Base-by-base conservation (phyloP, 2,329 filamentous ascomycete genomes). In the Xylaria sp. region DNA sequence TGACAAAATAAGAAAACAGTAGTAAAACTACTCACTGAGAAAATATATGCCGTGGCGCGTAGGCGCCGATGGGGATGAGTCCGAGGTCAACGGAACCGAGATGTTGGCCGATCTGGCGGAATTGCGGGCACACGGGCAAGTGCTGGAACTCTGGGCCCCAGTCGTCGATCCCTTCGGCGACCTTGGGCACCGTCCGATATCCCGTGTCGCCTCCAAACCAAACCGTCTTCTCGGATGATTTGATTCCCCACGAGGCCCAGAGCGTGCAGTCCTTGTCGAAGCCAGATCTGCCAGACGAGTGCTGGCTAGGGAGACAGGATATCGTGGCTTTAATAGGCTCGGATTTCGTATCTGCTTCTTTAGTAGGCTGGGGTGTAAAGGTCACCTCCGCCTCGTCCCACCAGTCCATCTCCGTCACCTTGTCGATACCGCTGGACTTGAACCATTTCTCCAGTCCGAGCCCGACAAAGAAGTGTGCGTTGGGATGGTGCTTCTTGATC, bases 201-300 rank as follows among this genome's bases (percentile, higher is more conserved):
- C 94, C 95, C 1, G 95, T 97, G 81, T 98, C 95, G 70, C 93
- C 93, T 71, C 83, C 93, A 78, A 97, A 97, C 84, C 90, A 97
- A 48, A 97, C 88, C n/a, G 90, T 93, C 75, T 90, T 91, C 20
- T 87, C 88, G 26, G 73, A 91, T 0, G 91, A 93, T 36, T 86
- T 83, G 20, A 98, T 86, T 61, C 88, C 90, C 94, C 94, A 98
- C 11, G 92, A 94, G 53, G 90, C 89, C 95, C 95, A 98, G 5
- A 98, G 87, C 0, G 94, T 97, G 49, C 86, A 86, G 69, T 88
- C 87, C 71, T 88, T 89, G 81, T 97, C 93, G 69, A 90, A 89
- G 0, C 85, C 81, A 0, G 84, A 86, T 48, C 94, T 85, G 5
- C 90, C 91, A 1, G 89, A 92, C 4, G 88, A 90, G 80, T 97